Evolutionary conservation across 1,139 yeast species (phyloP), one percentile per base, ranked within the genome.

Genomic region (Sugiyamaella pinicola): DNA sequence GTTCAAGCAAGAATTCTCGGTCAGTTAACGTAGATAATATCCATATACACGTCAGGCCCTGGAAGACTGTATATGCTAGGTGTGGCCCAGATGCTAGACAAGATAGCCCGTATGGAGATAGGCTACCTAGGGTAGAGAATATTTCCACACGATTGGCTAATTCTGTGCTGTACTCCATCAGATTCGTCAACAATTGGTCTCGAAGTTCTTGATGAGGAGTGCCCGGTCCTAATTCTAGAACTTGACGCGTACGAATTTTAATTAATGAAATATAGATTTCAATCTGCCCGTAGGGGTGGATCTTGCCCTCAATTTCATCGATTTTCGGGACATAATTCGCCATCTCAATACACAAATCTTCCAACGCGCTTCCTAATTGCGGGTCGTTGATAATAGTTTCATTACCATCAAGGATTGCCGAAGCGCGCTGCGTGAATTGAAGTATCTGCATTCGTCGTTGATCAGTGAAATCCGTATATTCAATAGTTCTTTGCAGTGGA

Each of bases 211-310:
- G 29, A 2, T 46, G 38, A 13, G n/a, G 42, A 17, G 51, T 47
- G 13, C 33, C 22, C n/a, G 45, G 46, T 19, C 46, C 46, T 21
- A 47, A 28, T 26, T 47, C 46, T 15, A 47, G 26, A 21, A 51
- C 44, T 9, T 39, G 51, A n/a, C 46, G 45, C 4, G 55, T 52
- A 12, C 48, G 45, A 10, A 52, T 28, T 12, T 42, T 48, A 17
- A 52, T 48, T 9, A 52, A 19, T 13, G 46, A 29, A n/a, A 48
- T 34, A 26, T 26, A 48, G 17, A 52, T 22, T 18, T 44, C 49
- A 18, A 52, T 43, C 46, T 52, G 55, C 9, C 55, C 55, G 43
- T 43, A 52, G 1, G 55, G 55, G 4, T 26, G 41, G n/a, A 47
- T n/a, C 8, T 31, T 42, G 8, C 55, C 55, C 31, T 52, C 55